Evolutionary conservation across 495 filamentous ascomycete genomes (phyloP), one percentile per base, ranked within the genome.

Genomic region (Aspergillus wentii): DNA sequence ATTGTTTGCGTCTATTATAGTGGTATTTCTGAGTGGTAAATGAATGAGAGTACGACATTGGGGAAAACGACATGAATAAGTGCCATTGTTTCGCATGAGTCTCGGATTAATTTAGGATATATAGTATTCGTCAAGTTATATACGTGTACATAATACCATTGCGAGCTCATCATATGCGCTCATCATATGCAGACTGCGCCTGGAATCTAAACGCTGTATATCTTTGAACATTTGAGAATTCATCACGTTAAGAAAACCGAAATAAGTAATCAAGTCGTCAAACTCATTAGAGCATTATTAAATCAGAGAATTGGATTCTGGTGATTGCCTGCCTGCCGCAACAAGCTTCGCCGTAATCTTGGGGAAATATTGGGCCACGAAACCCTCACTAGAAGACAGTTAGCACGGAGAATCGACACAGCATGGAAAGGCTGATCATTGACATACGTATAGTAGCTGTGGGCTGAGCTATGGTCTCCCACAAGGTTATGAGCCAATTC

Each of bases 401-500:
- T 34, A 57, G 52, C 28, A 46, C 17, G 28, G 33, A 14, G 16
- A 23, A 21, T 18, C 10, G 21, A n/a, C 16, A 17, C 17, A 9
- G 14, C 9, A 31, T 14, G 15, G 27, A 13, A 22, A 19, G 16
- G 37, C 25, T 17, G 11, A 26, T 8, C 20, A 15, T 22, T n/a
- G 27, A 8, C 43, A 35, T 47, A 51, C 52, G 54, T 88, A 51
- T 94, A 96, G 55, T 80, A 96, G 41, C 79, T 83, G 51, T 98
- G 92, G 30, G 85, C 79, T 14, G 85, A 70, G 53, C 82, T 84
- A 61, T 95, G 89, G 35, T 79, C 78, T 15, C 61, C 65, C 9
- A 95, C 85, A 21, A 98, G 58, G 53, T 97, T 97, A 61, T 98
- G 92, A 32, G 94, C 90, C 48, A 98, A 58, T 63, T 98, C 92